Evolutionary conservation across 352 stramenopile genomes (phyloP), one percentile per base, ranked within the genome.

Genomic region (Phytophthora pluvialis): DNA sequence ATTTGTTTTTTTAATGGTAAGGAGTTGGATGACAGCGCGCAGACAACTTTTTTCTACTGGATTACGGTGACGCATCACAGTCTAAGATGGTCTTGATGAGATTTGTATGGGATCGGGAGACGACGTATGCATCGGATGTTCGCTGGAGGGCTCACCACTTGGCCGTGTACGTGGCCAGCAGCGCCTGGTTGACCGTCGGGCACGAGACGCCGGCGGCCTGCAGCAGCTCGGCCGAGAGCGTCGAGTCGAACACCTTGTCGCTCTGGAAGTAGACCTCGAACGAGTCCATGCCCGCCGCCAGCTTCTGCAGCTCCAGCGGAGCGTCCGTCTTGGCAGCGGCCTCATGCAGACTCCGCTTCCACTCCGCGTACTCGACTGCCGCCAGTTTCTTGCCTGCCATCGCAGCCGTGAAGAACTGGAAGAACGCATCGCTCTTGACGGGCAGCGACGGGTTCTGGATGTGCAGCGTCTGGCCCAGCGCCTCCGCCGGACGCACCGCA

Each of bases 191-290:
- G 8, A 93, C 59, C 5, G 48, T 25, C 0, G 83, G 80, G 28
- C 83, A 91, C 2, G 45, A 28, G 54, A 93, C 75, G 5, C 33
- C 67, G 3, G 75, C 67, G 1, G 68, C 39, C 4, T 65, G 44
- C n/a, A 93, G 60, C 35, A 90, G 44, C 35, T 78, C 54, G 8
- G 74, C 75, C 28, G 83, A 83, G 9, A 86, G 46, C 26, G 67
- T 51, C 29, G 62, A 69, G 60, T 91, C 83, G 53, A 93, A 93
- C 9, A 86, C 63, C 50, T 89, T 91, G 68, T 80, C 54, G 55
- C 68, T 87, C 43, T 76, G 63, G 49, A 93, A 72, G 54, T 93
- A 91, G 5, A 76, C 48, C 64, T 93, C 83, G 42, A 93, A 91
- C 15, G 83, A 80, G 8, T 78, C 77, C 2, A 93, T 69, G 0